Conservation (phyloP, 2,329 filamentous ascomycete species). For the Fusarium agapanthi region DNA sequence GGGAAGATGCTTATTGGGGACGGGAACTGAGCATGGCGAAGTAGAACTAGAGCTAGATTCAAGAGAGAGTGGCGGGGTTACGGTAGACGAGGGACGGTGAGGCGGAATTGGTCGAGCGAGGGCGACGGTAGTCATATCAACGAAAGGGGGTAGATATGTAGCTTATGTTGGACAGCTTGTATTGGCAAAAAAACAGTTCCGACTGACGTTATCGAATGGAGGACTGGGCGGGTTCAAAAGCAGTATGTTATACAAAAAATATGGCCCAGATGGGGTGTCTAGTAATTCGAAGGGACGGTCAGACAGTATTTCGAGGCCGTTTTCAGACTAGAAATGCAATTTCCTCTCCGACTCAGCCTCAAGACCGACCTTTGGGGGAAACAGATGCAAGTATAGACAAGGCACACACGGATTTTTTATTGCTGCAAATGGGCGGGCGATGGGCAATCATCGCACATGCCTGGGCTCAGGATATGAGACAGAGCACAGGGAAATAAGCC, state of each 20-base stretch:
- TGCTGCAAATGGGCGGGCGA: slow-evolving; percentile 14
- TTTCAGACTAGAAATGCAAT: slow-evolving; percentile 16
- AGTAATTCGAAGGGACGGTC: slow-evolving; percentile 10
- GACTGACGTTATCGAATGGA: slow-evolving; percentile 2
- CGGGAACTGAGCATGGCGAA: slow-evolving; percentile 51
- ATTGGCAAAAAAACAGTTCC: not conserved
- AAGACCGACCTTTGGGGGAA: not conserved
- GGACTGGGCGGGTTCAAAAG: slow-evolving; percentile 16
- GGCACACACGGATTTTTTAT: slow-evolving; percentile 36
- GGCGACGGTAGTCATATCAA: slow-evolving; percentile 64
- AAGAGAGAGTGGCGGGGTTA: slow-evolving; percentile 55
- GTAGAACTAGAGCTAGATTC: slow-evolving; percentile 40
- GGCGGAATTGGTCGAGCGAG: slow-evolving; percentile 58
- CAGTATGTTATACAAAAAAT: slow-evolving; percentile 22
- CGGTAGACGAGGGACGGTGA: slow-evolving; percentile 55
- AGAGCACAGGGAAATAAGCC: slow-evolving; percentile 24
- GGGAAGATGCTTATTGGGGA: slow-evolving; percentile 93
- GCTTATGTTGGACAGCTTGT: slow-evolving; percentile 11
- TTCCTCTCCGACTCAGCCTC: slow-evolving; percentile 24
- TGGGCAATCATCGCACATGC: slow-evolving; percentile 36
- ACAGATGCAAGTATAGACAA: slow-evolving; percentile 11
- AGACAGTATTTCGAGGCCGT: slow-evolving; percentile 18
- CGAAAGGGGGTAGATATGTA: not conserved
- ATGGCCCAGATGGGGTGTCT: slow-evolving; percentile 11
- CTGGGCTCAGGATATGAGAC: slow-evolving; percentile 24